Evolutionary conservation across 1,139 yeast genomes (phyloP).

Genomic region (Saccharomyces hybrid): DNA sequence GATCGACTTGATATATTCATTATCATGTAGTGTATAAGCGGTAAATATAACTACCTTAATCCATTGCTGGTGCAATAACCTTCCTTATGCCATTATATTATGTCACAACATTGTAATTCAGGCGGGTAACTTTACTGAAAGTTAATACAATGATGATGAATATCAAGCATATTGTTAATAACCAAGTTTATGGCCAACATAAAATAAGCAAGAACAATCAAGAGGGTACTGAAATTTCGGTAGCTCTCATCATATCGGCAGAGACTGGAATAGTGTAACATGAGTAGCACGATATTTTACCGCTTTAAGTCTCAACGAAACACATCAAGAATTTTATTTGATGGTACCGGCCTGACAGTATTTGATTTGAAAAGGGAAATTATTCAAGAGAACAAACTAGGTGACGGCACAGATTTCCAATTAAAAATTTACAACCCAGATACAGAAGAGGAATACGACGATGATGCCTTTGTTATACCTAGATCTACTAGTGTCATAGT

Average conservation of each 20-base stretch:
- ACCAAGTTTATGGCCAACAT: background rate
- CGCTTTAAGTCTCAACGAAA: conserved; percentile 79
- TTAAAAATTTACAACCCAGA: conserved; percentile 70
- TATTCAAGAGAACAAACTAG: conserved; percentile 69
- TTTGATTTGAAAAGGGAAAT: conserved; percentile 91
- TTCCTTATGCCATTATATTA: background rate
- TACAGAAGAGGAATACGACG: conserved; percentile 72
- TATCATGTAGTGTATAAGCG: background rate
- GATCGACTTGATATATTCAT: too few relatives aligned
- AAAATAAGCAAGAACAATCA: background rate
- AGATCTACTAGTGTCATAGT: conserved; percentile 81
- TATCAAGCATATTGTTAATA: background rate
- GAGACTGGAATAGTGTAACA: conserved; percentile 25
- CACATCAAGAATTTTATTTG: conserved; percentile 75
- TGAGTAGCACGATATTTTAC: conserved; percentile 90
- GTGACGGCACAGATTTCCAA: conserved; percentile 80
- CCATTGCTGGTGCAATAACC: background rate
- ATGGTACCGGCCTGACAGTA: conserved; percentile 93
- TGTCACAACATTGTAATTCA: background rate
- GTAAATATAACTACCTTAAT: background rate
- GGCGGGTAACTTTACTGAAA: background rate
- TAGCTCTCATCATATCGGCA: background rate
- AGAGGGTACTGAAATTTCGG: background rate
- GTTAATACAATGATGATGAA: background rate
- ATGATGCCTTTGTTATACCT: conserved; percentile 77